These are phyloP conservation scores for Suhomyces xylopsoci DNA, from an alignment of 805 yeast genomes.

Conservation along the genomic window DNA sequence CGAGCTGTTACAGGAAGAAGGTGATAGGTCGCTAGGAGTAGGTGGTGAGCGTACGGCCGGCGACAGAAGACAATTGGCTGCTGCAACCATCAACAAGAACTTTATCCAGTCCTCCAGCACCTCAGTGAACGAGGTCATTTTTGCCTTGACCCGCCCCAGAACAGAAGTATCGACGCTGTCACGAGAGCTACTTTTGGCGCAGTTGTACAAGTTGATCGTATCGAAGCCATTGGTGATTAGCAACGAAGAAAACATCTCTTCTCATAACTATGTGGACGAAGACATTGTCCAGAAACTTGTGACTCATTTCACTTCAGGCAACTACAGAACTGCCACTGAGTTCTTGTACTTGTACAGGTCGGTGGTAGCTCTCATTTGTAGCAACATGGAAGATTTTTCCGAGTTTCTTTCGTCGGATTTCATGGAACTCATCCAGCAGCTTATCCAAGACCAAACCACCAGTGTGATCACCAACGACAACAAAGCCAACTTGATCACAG, in stretches of 20 bases:
- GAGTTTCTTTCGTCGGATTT: slow-evolving; percentile 32
- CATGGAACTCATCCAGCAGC: slow-evolving; percentile 19
- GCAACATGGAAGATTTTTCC: slow-evolving; percentile 52
- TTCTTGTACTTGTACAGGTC: slow-evolving; percentile 40
- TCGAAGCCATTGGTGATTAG: slow-evolving; percentile 36
- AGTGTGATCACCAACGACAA: slow-evolving; percentile 34
- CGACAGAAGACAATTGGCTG: slow-evolving; percentile 25
- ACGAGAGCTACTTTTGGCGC: slow-evolving; percentile 49
- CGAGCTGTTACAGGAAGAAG: slow-evolving; percentile 10
- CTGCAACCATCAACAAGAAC: slow-evolving; percentile 28
- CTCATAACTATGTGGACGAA: slow-evolving; percentile 36
- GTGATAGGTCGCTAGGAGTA: slow-evolving; percentile 5
- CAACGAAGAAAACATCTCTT: slow-evolving; percentile 36
- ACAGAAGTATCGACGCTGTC: slow-evolving; percentile 45
- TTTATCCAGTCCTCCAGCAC: slow-evolving; percentile 35
- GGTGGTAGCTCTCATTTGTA: slow-evolving; percentile 40
- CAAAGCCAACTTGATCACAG: slow-evolving; percentile 37
- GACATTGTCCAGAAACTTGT: slow-evolving; percentile 33
- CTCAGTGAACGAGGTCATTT: slow-evolving; percentile 44
- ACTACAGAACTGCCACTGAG: slow-evolving; percentile 39
- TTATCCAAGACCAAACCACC: slow-evolving; percentile 35
- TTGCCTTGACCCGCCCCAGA: slow-evolving; percentile 40
- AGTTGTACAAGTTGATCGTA: slow-evolving; percentile 46
- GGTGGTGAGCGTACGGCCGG: slow-evolving; percentile 4
- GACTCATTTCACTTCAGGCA: slow-evolving; percentile 27